Evolutionary conservation across 371 early-diverging fungal genomes (phyloP).

Genomic region (Funneliformis caledonium): DNA sequence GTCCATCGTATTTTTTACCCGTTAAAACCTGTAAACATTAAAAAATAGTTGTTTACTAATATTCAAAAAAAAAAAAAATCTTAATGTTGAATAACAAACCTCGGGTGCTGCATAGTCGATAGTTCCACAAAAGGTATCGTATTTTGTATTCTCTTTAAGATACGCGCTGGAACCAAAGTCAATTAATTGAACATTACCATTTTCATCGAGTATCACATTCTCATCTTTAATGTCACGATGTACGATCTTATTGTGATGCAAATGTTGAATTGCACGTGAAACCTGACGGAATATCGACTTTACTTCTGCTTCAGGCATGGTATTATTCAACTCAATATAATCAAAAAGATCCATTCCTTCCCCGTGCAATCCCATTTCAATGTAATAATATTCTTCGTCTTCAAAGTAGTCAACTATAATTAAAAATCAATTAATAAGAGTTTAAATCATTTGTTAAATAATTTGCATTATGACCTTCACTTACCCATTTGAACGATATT

Average conservation of each 20-base stretch:
- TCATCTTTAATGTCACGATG: conserved; percentile 84
- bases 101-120: conserved; percentile 79
- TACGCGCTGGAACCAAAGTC: conserved; percentile 81
- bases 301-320: conserved; percentile 62
- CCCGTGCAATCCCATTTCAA: conserved; percentile 70
- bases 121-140: conserved; percentile 78
- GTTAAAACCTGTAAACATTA: conserved; percentile 51
- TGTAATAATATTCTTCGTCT: conserved; percentile 70
- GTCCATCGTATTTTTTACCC: conserved; percentile 74
- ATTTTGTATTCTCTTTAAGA: conserved; percentile 60
- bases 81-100: not conserved
- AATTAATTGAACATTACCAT: conserved; percentile 62
- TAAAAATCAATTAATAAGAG: not conserved
- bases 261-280: conserved; percentile 65
- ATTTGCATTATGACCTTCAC: not conserved
- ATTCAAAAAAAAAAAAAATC: not conserved
- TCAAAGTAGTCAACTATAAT: conserved; percentile 63
- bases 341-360: conserved; percentile 77
- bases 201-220: conserved; percentile 69
- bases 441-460: not conserved
- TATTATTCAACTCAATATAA: conserved; percentile 68
- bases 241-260: conserved; percentile 73
- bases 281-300: conserved; percentile 66
- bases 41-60: not conserved
- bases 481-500: conserved; percentile 66